Evolutionary conservation across 2,329 filamentous ascomycete species (phyloP), one percentile per base, ranked within the genome.

Genomic region (Claviceps arundinis): DNA sequence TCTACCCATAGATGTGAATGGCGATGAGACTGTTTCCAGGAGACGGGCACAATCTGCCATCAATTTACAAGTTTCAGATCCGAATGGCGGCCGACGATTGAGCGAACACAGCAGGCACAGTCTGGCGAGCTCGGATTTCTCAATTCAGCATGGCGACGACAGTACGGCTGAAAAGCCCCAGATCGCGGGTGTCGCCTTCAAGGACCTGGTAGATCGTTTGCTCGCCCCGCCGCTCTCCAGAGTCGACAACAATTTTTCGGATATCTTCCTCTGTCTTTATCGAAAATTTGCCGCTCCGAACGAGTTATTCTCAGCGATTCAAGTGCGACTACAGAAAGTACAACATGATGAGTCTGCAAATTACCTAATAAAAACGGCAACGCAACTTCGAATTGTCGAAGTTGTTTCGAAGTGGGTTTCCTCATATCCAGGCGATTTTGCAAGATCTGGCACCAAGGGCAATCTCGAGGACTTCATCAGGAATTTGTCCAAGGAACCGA

Each of bases 371-470:
- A 88, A 85, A 59, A 90, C 86, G 42, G 82, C 85, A 7, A 82
- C 84, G 5, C 91, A 96, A 64, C 75, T 95, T 51, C 82, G 90
- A 50, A 86, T 91, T 55, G 82, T 95, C 41, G 84, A 87, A 58
- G 82, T 93, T 6, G 73, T 97, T 54, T 87, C 89, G 5, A 87
- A 87, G 64, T 98, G 93, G 93, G 84, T 95, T 1, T 82, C 84
- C 16, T 74, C 84, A 44, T 97, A 97, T 66, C 90, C 93, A 0
- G 91, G 89, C 16, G 93, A 98, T 66, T 95, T 97, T 72, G 89
- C 89, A 1, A 82, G 85, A 56, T 78, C 84, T 1, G 77, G 77
- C 22, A 94, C 89, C 2, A 81, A 83, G 57, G 80, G 78, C 57
- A 81, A 79, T 37, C 72, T 96, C 41, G 80, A 84, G 48, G 81